Base-by-base conservation (phyloP, 2,329 filamentous ascomycete species). In the Alternaria arborescens region DNA sequence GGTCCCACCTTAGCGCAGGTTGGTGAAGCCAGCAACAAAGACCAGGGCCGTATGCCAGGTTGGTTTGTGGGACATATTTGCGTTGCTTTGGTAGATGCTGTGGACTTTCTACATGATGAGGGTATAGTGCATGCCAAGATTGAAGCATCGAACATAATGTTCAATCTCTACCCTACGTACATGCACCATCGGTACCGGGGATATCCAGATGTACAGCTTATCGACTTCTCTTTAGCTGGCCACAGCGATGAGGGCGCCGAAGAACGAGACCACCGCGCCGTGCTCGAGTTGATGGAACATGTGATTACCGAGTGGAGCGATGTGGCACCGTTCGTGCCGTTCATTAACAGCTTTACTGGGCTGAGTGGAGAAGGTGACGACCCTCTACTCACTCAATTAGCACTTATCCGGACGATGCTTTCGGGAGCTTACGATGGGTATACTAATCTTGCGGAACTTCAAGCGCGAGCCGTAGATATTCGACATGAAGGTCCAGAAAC, bases 1-100 rank as follows among this genome's bases (percentile, higher is more conserved):
- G 62, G 62, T 2, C 46, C 48, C 4, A 66, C 53, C 5, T n/a
- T 70, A 22, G 16, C 26, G 41, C 46, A 60, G 22, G 61, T 66
- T 18, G 53, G 65, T 20, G 30, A 54, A 14, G 28, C 36, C 12
- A 50, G 50, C 34, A 32, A 7, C 11, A 34, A 11, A 1, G 8
- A 38, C 26, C 34, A 20, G 2, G 42, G 32, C 3, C 28, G 48
- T 0, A 42, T 69, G 4, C 60, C 61, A 7, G 38, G 43, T 5
- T 71, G 59, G 50, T 55, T 66, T 5, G 43, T 69, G 6, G 64
- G 55, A 55, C 68, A 69, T 24, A 54, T 67, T 22, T 59, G 61
- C 32, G 4, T 67, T 4, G 50, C 42, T 3, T 18, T 71, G 24
- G 8, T 71, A 7, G 46, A 61, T 28, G 56, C 60, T 1, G 24